Evolutionary conservation across 139 green algal genomes (phyloP).

Genomic region (Ettlia oleoabundans): DNA sequence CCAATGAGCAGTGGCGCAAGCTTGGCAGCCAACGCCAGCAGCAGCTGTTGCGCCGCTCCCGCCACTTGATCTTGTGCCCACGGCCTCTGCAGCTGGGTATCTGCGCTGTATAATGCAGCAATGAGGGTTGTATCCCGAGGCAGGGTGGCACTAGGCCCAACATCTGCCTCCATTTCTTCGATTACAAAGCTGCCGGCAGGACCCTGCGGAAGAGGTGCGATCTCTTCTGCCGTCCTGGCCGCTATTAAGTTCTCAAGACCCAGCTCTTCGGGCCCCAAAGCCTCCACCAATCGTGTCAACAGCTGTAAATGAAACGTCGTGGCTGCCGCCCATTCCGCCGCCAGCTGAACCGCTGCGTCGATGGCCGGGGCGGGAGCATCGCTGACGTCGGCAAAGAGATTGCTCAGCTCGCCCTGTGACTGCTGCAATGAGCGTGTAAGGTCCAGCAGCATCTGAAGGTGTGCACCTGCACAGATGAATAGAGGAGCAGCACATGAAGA

Average conservation of each 20-base stretch:
- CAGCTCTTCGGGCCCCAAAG: neutral
- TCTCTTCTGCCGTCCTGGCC: neutral
- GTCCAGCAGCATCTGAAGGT: neutral
- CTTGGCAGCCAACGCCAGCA: neutral
- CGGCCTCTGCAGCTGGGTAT: constrained; percentile 1
- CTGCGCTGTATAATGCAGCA: neutral
- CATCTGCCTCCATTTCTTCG: constrained; percentile 4
- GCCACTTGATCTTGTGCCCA: neutral
- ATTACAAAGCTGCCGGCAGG: constrained; percentile 2
- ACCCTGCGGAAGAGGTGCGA: neutral
- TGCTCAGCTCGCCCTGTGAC: neutral
- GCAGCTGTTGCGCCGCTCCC: neutral
- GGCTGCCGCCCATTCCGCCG: neutral
- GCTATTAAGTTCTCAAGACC: neutral
- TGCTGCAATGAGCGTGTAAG: neutral
- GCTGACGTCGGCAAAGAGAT: constrained; percentile 10
- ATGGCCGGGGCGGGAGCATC: neutral
- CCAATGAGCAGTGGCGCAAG: neutral
- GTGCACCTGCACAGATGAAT: neutral
- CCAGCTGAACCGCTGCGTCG: neutral
- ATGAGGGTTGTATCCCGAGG: neutral
- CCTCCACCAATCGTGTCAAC: neutral
- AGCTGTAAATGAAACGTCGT: neutral
- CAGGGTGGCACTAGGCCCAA: neutral
- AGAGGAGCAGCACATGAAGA: too few species aligned